Evolutionary conservation across 2,329 filamentous ascomycete species (phyloP), one percentile per base, ranked within the genome.

Genomic region (Aspergillus floridensis): DNA sequence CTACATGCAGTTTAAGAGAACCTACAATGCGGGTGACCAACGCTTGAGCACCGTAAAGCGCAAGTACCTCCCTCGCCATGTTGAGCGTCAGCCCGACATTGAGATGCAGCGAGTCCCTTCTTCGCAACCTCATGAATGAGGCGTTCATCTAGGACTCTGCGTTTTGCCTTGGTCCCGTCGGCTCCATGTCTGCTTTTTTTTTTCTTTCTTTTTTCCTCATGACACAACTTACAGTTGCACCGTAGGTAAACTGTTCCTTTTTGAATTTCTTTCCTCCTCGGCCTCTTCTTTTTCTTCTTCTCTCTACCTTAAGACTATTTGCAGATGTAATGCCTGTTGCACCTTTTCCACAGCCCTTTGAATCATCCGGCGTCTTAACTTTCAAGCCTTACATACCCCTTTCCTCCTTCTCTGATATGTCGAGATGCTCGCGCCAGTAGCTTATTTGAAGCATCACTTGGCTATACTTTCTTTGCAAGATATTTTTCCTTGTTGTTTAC

Each of bases 1-100:
- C 0, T 98, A 97, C 74, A 86, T 97, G 71, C 85, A 86, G 62
- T 96, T 98, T 81, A 97, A 96, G 79, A 80, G 80, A 48, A 79
- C 80, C 56, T 93, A 95, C 68, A 79, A 86, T 63, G 83, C 88
- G 62, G 95, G 95, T 6, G 95, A 98, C 74, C 91, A 96, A 77
- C 86, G 95, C 26, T 86, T 97, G 61, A 90, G 88, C 7, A 76
- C 80, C 56, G 80, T 82, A 63, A 84, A 80, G 70, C 80, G 80
- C 61, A 83, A 82, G 66, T 78, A 80, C 63, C 76, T 77, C 16
- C 77, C 79, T 26, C 80, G 79, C 55, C 70, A 83, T 65, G 69
- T 76, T 48, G 76, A 82, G 68, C 72, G 83, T 73, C 79, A 86
- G 73, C 76, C 81, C 68, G 78, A 81, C 64, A 80, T 93, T 69